phyloP scores from a whole-genome alignment of 768 basidiomycete species.

The Calocybe gangraenosa region DNA sequence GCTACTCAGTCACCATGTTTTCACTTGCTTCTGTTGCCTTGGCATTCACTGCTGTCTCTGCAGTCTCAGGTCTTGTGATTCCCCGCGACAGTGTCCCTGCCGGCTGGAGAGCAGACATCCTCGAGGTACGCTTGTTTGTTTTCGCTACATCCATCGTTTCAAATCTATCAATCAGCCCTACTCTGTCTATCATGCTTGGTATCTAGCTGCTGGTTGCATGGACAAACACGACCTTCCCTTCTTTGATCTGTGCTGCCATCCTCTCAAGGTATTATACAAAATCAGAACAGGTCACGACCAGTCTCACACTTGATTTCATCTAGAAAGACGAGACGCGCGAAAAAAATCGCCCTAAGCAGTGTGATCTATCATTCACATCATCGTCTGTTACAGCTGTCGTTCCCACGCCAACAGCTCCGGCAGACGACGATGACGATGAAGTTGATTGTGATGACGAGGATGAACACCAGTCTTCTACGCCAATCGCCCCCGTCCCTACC shows the following conservation, averaged over 20 bases:
- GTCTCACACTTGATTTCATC: not conserved
- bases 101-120: conserved; percentile 39
- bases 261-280: conserved; percentile 45
- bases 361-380: conserved; percentile 40
- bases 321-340: conserved; percentile 50
- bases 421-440: conserved; percentile 31
- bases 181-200: conserved; percentile 54
- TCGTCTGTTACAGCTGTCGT: conserved; percentile 20
- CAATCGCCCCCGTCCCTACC: conserved; percentile 16
- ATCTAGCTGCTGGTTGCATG: conserved; percentile 51
- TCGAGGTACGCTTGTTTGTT: conserved; percentile 34
- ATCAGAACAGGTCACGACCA: too few species aligned
- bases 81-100: conserved; percentile 36
- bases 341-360: conserved; percentile 44
- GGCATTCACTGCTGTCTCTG: conserved; percentile 35
- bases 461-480: conserved; percentile 18
- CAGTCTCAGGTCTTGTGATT: conserved; percentile 33
- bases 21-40: conserved; percentile 35
- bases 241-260: conserved; percentile 71
- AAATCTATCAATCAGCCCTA: conserved; percentile 38
- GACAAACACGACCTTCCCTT: conserved; percentile 46
- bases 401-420: conserved; percentile 23
- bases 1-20: conserved; percentile 35
- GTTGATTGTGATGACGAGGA: conserved; percentile 23
- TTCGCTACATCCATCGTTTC: conserved; percentile 2